A percentile compares a stretch with the other conserved stretches of the same genome.
These are phyloP conservation scores for Ashbya aceris DNA, from an alignment of 1,139 yeast species.

Conservation along the genomic window DNA sequence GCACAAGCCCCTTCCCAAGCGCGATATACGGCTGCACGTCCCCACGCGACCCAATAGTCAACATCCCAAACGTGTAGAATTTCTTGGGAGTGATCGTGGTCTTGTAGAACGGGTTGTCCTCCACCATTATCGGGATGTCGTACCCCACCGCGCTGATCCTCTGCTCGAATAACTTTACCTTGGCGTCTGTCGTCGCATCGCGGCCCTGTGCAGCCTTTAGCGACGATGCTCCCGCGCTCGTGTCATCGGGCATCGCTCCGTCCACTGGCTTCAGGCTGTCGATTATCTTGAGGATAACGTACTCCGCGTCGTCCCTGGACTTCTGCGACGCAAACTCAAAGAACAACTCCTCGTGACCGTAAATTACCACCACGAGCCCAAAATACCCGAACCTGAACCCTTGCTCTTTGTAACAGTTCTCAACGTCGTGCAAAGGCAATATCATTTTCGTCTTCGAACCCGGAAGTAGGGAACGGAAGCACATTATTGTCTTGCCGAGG, in stretches of 20 bases:
- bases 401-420: constrained; percentile 53
- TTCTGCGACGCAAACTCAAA: constrained; percentile 64
- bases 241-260: constrained; percentile 1
- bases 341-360: constrained; percentile 67
- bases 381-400: constrained; percentile 60
- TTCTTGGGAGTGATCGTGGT: constrained; percentile 46
- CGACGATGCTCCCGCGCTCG: not conserved
- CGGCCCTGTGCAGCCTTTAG: constrained; percentile 15
- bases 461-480: constrained; percentile 73
- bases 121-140: constrained; percentile 57
- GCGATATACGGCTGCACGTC: constrained; percentile 96
- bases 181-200: constrained; percentile 36
- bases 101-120: constrained; percentile 50
- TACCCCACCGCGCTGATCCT: constrained; percentile 50
- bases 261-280: constrained; percentile 31
- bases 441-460: constrained; percentile 77
- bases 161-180: constrained; percentile 55
- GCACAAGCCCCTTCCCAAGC: constrained; percentile 63
- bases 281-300: constrained; percentile 42
- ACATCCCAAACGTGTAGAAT: constrained; percentile 51
- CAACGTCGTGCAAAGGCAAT: constrained; percentile 67
- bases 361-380: constrained; percentile 57
- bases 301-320: constrained; percentile 67
- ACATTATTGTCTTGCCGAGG: constrained; percentile 54
- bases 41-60: constrained; percentile 91